Percentiles rank a stretch among this genome's conserved stretches.
phyloP scores from a whole-genome alignment of 192 early-diverging fungal species.

The Spizellomyces sp. region DNA sequence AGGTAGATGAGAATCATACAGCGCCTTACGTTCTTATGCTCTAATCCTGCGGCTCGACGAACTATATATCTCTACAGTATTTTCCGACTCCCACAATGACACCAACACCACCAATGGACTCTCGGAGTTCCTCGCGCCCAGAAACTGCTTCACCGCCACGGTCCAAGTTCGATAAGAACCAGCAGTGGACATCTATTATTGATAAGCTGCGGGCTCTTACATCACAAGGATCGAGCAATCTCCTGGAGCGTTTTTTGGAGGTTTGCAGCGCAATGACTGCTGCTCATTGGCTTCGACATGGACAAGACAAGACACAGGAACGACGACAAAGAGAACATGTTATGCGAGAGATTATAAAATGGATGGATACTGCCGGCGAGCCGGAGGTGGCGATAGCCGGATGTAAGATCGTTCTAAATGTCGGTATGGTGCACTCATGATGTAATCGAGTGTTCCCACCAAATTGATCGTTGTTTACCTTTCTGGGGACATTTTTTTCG shows the following conservation, averaged over 20 bases:
- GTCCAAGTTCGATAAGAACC: too few relatives aligned
- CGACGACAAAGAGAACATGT: constrained; percentile 22
- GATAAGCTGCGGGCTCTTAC: too few relatives aligned
- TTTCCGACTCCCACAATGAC: too few relatives aligned
- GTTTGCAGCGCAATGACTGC: too few relatives aligned
- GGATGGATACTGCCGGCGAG: constrained; percentile 37
- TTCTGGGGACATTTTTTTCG: neutral
- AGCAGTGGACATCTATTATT: too few relatives aligned
- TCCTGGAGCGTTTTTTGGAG: too few relatives aligned
- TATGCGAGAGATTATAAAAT: constrained; percentile 29
- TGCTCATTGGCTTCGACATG: too few relatives aligned
- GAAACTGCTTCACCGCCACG: too few relatives aligned
- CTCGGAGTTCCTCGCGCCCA: too few relatives aligned
- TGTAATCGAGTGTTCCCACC: neutral
- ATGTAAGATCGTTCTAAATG: constrained; percentile 35
- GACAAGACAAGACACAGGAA: neutral
- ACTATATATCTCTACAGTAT: neutral
- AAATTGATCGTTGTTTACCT: neutral
- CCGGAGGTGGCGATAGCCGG: constrained; percentile 39
- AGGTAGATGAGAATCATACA: neutral
- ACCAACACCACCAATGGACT: too few relatives aligned
- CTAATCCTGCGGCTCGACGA: neutral
- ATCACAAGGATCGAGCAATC: too few relatives aligned
- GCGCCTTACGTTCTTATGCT: neutral
- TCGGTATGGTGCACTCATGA: constrained; percentile 3